Evolutionary conservation across 352 stramenopile species (phyloP).

Genomic region (Blastocystis sp.): DNA sequence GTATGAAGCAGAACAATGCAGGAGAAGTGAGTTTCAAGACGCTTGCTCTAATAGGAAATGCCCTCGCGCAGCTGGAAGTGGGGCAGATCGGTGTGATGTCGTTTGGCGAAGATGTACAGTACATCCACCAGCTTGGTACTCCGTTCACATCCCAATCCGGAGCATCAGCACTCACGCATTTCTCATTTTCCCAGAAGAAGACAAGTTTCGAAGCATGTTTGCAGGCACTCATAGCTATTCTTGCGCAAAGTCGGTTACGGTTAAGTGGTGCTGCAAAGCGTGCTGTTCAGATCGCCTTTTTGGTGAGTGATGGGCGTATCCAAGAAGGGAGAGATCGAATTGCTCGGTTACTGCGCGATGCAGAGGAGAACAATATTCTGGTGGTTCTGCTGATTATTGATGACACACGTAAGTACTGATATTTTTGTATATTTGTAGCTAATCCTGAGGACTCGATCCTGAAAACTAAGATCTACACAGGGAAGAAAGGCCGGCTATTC

Average conservation of each 20-base stretch:
- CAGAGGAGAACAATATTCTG: conserved; percentile 90
- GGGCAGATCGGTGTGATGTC: conserved; percentile 69
- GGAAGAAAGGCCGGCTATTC: conserved; percentile 86
- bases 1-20: conserved; percentile 92
- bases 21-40: conserved; percentile 87
- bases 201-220: conserved; percentile 90
- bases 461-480: conserved; percentile 93
- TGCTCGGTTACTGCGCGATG: conserved; percentile 87
- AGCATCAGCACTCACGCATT: conserved; percentile 82
- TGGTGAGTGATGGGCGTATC: conserved; percentile 96
- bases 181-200: conserved; percentile 91
- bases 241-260: conserved; percentile 72
- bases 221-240: conserved; percentile 79
- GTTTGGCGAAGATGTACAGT: conserved; percentile 87
- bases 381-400: conserved; percentile 96
- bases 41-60: conserved; percentile 90
- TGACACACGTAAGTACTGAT: conserved; percentile 65
- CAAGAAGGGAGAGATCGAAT: conserved; percentile 88
- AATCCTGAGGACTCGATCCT: conserved; percentile 83
- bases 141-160: conserved; percentile 91
- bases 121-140: conserved; percentile 89
- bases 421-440: not conserved
- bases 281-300: conserved; percentile 90
- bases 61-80: conserved; percentile 76
- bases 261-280: conserved; percentile 68